Evolutionary conservation across 2,329 filamentous ascomycete genomes (phyloP).

Genomic region (Colletotrichum phormii): DNA sequence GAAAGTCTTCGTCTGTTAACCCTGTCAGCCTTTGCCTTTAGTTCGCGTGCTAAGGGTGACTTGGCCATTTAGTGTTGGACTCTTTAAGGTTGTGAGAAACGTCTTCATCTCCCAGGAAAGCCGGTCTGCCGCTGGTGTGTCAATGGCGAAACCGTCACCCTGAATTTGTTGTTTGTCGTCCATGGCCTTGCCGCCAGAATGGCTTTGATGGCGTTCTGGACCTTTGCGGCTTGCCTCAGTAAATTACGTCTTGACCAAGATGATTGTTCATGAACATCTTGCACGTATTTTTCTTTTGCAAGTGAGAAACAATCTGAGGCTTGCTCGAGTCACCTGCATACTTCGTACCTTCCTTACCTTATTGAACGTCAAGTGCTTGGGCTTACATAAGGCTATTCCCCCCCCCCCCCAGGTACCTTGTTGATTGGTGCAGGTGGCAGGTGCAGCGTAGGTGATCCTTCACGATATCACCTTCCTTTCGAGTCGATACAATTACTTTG

Average conservation of each 20-base stretch:
- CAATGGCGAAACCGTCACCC: neutral
- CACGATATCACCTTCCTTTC: neutral
- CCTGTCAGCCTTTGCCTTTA: slow-evolving; percentile 1
- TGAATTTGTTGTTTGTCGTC: neutral
- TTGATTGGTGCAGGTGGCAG: no score
- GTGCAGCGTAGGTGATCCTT: neutral
- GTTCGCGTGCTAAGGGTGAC: neutral
- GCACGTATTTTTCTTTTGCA: neutral
- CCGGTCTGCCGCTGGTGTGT: neutral
- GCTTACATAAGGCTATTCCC: neutral
- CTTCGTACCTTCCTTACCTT: no score
- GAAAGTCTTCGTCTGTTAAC: neutral
- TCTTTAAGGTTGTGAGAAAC: neutral
- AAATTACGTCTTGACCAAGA: neutral
- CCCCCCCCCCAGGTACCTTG: no score
- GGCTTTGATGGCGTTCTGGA: neutral
- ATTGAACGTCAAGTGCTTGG: no score
- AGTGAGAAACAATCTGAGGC: neutral
- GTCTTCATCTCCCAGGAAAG: slow-evolving; percentile 5
- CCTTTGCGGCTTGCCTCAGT: neutral
- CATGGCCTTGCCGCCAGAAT: neutral
- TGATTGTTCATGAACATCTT: neutral
- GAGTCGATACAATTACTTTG: no score
- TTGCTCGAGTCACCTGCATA: neutral
- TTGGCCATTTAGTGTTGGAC: neutral